Evolutionary conservation across 768 basidiomycete species (phyloP), one percentile per base, ranked within the genome.

Genomic region (Mycena rosella): DNA sequence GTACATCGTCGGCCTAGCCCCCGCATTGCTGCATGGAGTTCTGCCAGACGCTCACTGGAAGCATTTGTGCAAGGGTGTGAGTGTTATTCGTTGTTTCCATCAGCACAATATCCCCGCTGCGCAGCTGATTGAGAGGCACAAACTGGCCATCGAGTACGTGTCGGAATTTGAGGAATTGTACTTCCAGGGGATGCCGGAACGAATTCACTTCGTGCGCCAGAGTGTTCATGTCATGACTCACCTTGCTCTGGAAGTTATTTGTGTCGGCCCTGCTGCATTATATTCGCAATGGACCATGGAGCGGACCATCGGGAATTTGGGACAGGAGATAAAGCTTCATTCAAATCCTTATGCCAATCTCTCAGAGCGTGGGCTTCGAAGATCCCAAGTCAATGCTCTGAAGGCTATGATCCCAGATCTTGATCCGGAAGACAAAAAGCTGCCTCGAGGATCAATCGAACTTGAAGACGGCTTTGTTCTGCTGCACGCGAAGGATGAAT

Each of bases 91-190:
- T 3, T 55, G 76, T 0, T 11, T 76, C 0, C 60, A 51, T 13
- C 73, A 79, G 42, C 36, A 69, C 3, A 30, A 36, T 0, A 70
- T 79, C 0, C 56, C 47, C 0, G 40, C 53, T 0, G 30, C 49
- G 2, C 58, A 78, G 15, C 63, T 77, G 13, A 18, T 32, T 9
- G 59, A 70, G 1, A 72, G 69, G 0, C 73, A 76, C 15, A 5
- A 13, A 0, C 55, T 70, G 0, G 59, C 79, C 0, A 59, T 59
- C 7, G 24, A 65, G 1, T 80, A 77, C 60, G 56, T 73, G 7
- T 47, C 40, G 0, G 77, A 79, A 0, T 81, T 75, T 10, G 76
- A 81, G 30, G 22, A 11, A 0, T 9, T 76, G 0, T 79, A 81
- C 44, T 75, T 74, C 42, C 72, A 79, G 17, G 66, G 63, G 0